Percentiles rank a stretch among this genome's conserved stretches.
Conservation (phyloP, 2,329 filamentous ascomycete genomes). For the Aspergillus nomiae region DNA sequence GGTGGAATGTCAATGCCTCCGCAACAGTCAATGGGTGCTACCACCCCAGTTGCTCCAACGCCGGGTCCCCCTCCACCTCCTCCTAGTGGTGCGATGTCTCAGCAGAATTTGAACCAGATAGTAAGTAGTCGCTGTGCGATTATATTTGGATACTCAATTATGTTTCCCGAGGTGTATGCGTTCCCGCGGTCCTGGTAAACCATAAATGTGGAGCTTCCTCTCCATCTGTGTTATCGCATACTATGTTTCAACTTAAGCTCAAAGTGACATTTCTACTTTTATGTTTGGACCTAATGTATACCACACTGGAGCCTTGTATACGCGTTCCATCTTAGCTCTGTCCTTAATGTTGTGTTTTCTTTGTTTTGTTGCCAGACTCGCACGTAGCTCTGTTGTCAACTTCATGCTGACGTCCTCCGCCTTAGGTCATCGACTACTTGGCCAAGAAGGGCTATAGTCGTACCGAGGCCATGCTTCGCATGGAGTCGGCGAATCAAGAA, state of each 20-base stretch:
- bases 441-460: slow-evolving; percentile 92
- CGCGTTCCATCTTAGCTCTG: background rate
- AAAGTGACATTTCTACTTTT: background rate
- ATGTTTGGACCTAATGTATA: background rate
- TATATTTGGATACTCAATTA: background rate
- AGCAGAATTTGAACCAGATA: slow-evolving; percentile 93
- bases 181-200: background rate
- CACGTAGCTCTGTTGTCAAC: background rate
- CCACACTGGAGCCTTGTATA: background rate
- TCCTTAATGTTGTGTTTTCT: background rate
- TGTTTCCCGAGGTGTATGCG: background rate
- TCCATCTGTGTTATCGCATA: background rate
- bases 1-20: slow-evolving; percentile 49
- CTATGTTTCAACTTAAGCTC: background rate
- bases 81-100: slow-evolving; percentile 60
- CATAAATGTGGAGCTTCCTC: background rate
- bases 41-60: slow-evolving; percentile 50
- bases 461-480: slow-evolving; percentile 88
- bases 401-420: slow-evolving; percentile 1
- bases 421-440: slow-evolving; percentile 86
- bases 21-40: slow-evolving; percentile 50
- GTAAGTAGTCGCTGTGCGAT: slow-evolving; percentile 59
- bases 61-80: slow-evolving; percentile 37
- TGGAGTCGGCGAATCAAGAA: slow-evolving; percentile 83
- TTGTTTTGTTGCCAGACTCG: background rate